phyloP scores from a whole-genome alignment of 495 filamentous ascomycete genomes.

The Hyaloscypha hepaticicola region DNA sequence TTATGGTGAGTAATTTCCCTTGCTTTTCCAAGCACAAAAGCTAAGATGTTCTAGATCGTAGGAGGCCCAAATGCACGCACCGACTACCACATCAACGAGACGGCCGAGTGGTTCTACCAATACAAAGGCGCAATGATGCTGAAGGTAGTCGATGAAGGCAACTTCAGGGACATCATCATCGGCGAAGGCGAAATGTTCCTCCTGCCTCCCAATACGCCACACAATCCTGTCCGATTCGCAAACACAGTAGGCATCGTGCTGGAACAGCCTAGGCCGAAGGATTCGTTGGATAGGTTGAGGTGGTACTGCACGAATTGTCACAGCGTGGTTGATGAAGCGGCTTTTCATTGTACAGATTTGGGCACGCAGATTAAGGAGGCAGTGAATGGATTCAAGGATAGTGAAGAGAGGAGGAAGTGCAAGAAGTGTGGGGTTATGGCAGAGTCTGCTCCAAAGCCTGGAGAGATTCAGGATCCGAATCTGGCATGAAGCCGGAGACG shows the following conservation, averaged over 20 bases:
- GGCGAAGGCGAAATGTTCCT: conserved; percentile 94
- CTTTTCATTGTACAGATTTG: conserved; percentile 86
- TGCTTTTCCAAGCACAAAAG: not conserved
- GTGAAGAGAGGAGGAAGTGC: conserved; percentile 73
- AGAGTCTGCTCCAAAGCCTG: conserved; percentile 47
- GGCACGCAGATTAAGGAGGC: conserved; percentile 97
- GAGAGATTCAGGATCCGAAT: conserved; percentile 53
- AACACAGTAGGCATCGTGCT: conserved; percentile 79
- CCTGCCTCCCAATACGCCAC: conserved; percentile 85
- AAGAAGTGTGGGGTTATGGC: conserved; percentile 75
- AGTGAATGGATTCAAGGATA: conserved; percentile 76
- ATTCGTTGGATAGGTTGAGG: conserved; percentile 71
- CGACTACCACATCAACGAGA: conserved; percentile 98
- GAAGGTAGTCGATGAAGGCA: conserved; percentile 71
- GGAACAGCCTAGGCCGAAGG: conserved; percentile 76
- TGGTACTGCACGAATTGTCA: conserved; percentile 84
- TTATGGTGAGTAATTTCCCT: conserved; percentile 56
- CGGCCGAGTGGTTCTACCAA: conserved; percentile 97
- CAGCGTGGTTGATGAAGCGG: conserved; percentile 77
- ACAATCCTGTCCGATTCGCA: conserved; percentile 68
- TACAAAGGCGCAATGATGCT: conserved; percentile 90
- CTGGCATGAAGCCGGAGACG: conserved; percentile 33
- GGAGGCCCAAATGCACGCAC: conserved; percentile 95
- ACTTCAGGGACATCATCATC: conserved; percentile 82
- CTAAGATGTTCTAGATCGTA: conserved; percentile 62